Percentiles rank a stretch among this genome's conserved stretches.
Conservation (phyloP, 495 filamentous ascomycete species). For the Penicillium ucsense region DNA sequence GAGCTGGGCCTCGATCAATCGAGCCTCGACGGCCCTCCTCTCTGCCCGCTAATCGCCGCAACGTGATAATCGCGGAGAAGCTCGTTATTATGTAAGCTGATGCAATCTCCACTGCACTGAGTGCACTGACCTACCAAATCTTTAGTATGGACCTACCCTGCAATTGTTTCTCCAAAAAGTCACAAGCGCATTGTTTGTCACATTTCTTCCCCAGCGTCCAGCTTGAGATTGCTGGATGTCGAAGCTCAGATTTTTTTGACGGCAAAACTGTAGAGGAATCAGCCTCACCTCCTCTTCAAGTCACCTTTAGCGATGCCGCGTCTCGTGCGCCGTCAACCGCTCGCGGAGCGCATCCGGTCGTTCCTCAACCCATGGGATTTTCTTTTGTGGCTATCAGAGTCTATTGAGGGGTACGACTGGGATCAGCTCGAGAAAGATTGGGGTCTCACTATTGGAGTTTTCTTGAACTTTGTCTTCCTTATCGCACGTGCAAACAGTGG, state of each 20-base stretch:
- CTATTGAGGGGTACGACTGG: constrained; percentile 81
- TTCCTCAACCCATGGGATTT: constrained; percentile 83
- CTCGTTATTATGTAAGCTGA: constrained; percentile 16
- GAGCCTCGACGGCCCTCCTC: not conserved
- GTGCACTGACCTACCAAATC: too few relatives aligned
- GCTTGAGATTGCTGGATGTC: too few relatives aligned
- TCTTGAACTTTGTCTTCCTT: constrained; percentile 69
- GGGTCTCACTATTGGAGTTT: constrained; percentile 63
- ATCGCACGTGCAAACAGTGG: constrained; percentile 70
- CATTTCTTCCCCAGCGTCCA: not conserved
- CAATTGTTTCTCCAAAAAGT: too few relatives aligned
- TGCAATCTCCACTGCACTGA: constrained; percentile 15
- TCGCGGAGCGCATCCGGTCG: constrained; percentile 64
- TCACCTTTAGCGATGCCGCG: constrained; percentile 46
- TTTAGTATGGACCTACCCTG: too few relatives aligned
- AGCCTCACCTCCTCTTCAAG: constrained; percentile 6
- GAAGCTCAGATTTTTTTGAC: not conserved
- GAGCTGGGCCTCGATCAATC: not conserved
- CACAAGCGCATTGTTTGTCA: not conserved
- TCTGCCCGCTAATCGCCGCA: constrained; percentile 7
- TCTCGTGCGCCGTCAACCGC: constrained; percentile 69
- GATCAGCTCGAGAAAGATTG: constrained; percentile 66
- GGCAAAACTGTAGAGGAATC: constrained; percentile 15
- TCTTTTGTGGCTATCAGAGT: constrained; percentile 79
- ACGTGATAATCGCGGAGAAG: constrained; percentile 17